Evolutionary conservation across 768 basidiomycete species (phyloP).

Genomic region (Suillus subaureus): DNA sequence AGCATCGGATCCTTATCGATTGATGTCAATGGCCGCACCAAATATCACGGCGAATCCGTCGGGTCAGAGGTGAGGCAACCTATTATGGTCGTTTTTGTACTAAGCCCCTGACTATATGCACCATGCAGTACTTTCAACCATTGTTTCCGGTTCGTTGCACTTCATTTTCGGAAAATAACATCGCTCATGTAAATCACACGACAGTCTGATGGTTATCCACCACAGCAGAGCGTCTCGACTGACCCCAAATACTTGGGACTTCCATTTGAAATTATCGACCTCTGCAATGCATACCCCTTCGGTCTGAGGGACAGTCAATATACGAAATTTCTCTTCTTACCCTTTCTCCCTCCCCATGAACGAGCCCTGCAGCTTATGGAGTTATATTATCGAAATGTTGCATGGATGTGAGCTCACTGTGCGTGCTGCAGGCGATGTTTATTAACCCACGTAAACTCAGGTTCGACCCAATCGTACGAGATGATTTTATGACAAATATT

Average conservation of each 20-base stretch:
- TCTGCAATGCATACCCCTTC: slow-evolving; percentile 52
- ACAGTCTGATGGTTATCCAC: slow-evolving; percentile 12
- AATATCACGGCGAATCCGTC: slow-evolving; percentile 52
- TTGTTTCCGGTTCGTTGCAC: slow-evolving; percentile 25
- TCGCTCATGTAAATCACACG: slow-evolving; percentile 15
- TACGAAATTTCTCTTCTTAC: slow-evolving; percentile 38
- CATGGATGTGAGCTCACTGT: slow-evolving; percentile 48
- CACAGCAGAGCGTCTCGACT: slow-evolving; percentile 7
- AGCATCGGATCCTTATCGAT: slow-evolving; percentile 52
- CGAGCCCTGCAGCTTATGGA: slow-evolving; percentile 42
- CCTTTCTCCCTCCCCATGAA: slow-evolving; percentile 43
- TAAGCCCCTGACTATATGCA: slow-evolving; percentile 4
- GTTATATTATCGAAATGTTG: slow-evolving; percentile 45
- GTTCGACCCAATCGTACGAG: slow-evolving; percentile 45
- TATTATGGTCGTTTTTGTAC: neutral
- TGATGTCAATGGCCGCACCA: slow-evolving; percentile 48
- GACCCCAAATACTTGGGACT: slow-evolving; percentile 36
- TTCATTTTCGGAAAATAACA: slow-evolving; percentile 1
- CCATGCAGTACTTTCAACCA: slow-evolving; percentile 41
- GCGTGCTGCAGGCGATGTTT: slow-evolving; percentile 4
- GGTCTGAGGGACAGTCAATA: slow-evolving; percentile 44
- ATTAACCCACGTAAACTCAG: slow-evolving; percentile 28
- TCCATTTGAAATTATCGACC: slow-evolving; percentile 44
- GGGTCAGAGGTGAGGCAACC: slow-evolving; percentile 48
- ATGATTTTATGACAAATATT: slow-evolving; percentile 44